Conservation (phyloP, 306 rosid species). For the Cicer arietinum region DNA sequence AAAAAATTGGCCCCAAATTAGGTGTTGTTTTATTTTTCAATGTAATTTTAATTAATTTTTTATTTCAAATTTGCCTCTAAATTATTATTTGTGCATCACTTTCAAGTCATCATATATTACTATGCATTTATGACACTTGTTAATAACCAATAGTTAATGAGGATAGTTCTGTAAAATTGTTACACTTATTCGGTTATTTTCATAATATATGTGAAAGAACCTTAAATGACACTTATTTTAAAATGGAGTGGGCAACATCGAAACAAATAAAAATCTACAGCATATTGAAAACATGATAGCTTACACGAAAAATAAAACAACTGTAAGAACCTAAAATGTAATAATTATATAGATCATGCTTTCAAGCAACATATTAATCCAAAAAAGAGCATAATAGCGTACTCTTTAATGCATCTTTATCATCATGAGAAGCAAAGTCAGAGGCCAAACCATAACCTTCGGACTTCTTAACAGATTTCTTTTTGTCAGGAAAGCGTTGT, state of each 20-base stretch:
- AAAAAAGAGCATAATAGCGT: constrained; percentile 48
- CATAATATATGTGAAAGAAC: no score
- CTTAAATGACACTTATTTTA: no score
- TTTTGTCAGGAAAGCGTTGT: constrained; percentile 70
- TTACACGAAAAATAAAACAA: constrained; percentile 30
- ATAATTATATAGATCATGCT: neutral
- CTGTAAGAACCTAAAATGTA: constrained; percentile 28
- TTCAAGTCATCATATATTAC: no score
- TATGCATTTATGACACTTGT: no score
- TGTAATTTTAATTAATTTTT: no score
- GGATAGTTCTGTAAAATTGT: no score
- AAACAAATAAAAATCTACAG: constrained; percentile 10
- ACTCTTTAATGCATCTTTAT: constrained; percentile 73
- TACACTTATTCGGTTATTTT: no score
- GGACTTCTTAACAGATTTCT: constrained; percentile 69
- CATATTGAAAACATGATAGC: constrained; percentile 18
- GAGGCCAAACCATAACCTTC: constrained; percentile 69
- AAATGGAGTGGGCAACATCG: neutral
- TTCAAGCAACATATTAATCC: constrained; percentile 16
- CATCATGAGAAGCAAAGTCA: constrained; percentile 69
- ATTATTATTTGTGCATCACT: no score
- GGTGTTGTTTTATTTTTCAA: no score
- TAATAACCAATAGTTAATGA: no score
- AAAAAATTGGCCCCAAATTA: no score
- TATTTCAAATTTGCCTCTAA: no score